Conservation (phyloP, 371 early-diverging fungal genomes). For the Pancytospora philotis region DNA sequence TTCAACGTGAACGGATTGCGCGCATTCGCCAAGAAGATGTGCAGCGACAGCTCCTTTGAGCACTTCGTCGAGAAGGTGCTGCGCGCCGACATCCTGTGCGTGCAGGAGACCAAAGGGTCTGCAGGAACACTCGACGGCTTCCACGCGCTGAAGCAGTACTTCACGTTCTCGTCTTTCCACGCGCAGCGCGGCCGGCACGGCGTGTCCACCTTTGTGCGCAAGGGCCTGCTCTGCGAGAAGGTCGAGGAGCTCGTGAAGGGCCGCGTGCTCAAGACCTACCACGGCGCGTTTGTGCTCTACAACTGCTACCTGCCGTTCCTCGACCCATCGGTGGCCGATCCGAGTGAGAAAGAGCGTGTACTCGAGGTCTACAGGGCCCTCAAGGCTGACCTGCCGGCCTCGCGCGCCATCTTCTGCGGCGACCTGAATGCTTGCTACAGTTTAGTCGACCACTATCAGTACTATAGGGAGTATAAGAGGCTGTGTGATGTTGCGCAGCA, state of each 20-base stretch:
- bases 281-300: constrained; percentile 66
- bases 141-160: constrained; percentile 62
- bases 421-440: constrained; percentile 68
- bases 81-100: constrained; percentile 66
- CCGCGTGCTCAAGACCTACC: constrained; percentile 68
- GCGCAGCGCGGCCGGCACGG: constrained; percentile 66
- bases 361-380: constrained; percentile 51
- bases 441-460: constrained; percentile 68
- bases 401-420: constrained; percentile 65
- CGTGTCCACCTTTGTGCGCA: constrained; percentile 55
- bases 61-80: constrained; percentile 61
- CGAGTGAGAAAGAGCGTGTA: constrained; percentile 57
- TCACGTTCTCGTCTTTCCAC: constrained; percentile 66
- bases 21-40: constrained; percentile 39
- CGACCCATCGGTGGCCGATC: constrained; percentile 63
- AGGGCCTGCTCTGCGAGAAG: constrained; percentile 41
- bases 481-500: constrained; percentile 1
- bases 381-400: constrained; percentile 49
- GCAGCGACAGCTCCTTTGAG: constrained; percentile 24
- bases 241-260: constrained; percentile 63
- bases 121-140: constrained; percentile 14
- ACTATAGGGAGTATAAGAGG: constrained; percentile 24
- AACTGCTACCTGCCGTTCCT: constrained; percentile 67
- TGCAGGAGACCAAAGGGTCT: constrained; percentile 70
- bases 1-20: constrained; percentile 52